These are phyloP conservation scores for Punctularia strigosozonata DNA, from an alignment of 768 basidiomycete species.

Conservation along the genomic window DNA sequence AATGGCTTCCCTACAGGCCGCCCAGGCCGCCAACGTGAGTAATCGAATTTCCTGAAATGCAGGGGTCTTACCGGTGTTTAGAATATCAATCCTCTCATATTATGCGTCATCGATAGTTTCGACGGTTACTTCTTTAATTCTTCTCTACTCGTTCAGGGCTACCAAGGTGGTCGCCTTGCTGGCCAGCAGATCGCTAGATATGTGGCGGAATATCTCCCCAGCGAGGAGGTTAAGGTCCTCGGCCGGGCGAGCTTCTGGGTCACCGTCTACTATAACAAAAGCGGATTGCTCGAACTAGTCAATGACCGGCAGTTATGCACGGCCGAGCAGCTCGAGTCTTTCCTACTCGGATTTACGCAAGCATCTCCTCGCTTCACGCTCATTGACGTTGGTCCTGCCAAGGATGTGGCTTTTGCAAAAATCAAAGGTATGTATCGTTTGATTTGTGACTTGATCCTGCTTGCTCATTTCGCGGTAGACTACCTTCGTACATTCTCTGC, in stretches of 20 bases:
- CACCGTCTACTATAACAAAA: constrained; percentile 58
- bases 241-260: constrained; percentile 69
- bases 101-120: constrained; percentile 68
- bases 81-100: constrained; percentile 57
- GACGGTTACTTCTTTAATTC: constrained; percentile 57
- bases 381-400: constrained; percentile 57
- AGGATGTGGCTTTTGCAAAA: constrained; percentile 52
- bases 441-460: neutral
- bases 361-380: constrained; percentile 59
- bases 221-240: constrained; percentile 47
- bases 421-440: constrained; percentile 44
- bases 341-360: constrained; percentile 51
- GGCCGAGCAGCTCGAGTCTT: constrained; percentile 57
- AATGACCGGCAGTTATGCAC: constrained; percentile 43
- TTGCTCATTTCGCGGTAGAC: neutral
- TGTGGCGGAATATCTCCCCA: constrained; percentile 56
- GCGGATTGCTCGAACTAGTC: constrained; percentile 38
- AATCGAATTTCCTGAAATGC: neutral
- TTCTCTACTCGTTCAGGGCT: constrained; percentile 47
- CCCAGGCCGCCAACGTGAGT: constrained; percentile 22
- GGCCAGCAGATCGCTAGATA: constrained; percentile 56
- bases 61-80: constrained; percentile 20
- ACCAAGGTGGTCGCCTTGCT: constrained; percentile 47
- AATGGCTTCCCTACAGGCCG: constrained; percentile 43
- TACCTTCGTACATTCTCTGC: constrained; percentile 1